Evolutionary conservation across 805 yeast species (phyloP).

Genomic region (Yarrowia sp.): DNA sequence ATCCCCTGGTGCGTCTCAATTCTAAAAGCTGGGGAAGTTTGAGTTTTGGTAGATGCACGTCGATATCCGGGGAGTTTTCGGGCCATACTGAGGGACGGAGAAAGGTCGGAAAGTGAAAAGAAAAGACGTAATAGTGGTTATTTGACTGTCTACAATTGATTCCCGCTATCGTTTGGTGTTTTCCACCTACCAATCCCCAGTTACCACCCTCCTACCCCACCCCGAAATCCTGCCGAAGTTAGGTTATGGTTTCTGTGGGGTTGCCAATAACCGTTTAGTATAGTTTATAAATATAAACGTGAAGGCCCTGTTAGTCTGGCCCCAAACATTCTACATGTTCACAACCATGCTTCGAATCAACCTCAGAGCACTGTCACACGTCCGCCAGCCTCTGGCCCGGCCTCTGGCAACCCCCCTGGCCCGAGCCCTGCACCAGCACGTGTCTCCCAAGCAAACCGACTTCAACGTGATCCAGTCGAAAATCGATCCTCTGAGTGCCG

Average conservation of each 20-base stretch:
- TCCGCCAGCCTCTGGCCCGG: not conserved
- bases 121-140: not conserved
- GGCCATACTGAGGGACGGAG: not conserved
- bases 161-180: too few species aligned
- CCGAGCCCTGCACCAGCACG: constrained; percentile 15
- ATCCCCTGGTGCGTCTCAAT: not conserved
- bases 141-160: too few species aligned
- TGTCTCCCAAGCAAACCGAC: constrained; percentile 24
- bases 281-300: constrained; percentile 3
- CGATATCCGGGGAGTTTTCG: constrained; percentile 23
- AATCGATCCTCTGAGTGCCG: constrained; percentile 31
- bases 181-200: too few species aligned
- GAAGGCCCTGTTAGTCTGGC: not conserved
- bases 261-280: constrained; percentile 20
- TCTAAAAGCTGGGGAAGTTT: constrained; percentile 19
- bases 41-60: not conserved
- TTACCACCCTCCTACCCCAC: not conserved
- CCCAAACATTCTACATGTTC: not conserved
- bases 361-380: constrained; percentile 11
- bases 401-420: not conserved
- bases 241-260: constrained; percentile 15
- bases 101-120: not conserved
- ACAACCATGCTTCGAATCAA: constrained; percentile 20
- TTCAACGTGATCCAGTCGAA: constrained; percentile 30
- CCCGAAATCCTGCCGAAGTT: constrained; percentile 18